Evolutionary conservation across 371 early-diverging fungal species (phyloP), one percentile per base, ranked within the genome.

Genomic region (Mucor plumbeus): DNA sequence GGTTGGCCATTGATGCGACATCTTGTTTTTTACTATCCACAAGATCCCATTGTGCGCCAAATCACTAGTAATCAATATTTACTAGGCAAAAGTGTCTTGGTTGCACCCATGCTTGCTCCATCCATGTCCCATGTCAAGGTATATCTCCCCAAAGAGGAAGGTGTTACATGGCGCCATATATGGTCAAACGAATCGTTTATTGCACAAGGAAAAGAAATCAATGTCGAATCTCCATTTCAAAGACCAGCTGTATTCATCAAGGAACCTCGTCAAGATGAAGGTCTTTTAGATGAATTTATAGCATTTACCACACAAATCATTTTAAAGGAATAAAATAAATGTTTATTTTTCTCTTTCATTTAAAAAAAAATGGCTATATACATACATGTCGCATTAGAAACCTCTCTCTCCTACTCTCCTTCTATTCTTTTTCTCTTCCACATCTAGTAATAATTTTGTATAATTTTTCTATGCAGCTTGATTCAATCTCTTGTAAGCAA

Each of bases 401-500:
- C 36, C 38, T 60, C 15, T 15, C 47, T 3, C 4, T 13, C 21
- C 35, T 5, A 26, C 11, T 53, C 10, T 53, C 13, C 35, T 7
- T 59, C 19, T 31, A n/a, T 59, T 60, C 31, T 60, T 33, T n/a
- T 19, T 61, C 4, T 35, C 5, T 35, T 8, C n/a, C 19, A 3
- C 26, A 50, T 50, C 26, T 50, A 26, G 26, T 26, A 3, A 26
- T 11, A 19, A 50, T 11, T 8, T 11, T 21, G 26, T 50, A 50
- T 50, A 50, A 1, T 31, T 1, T 60, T 26, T 57, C 54, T 65
- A 65, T 17, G 41, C 48, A 35, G 8, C 17, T 38, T 55, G 43
- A 38, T 39, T 55, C 39, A 53, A 58, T 56, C 65, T 71, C 59
- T 68, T 78, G 79, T 95, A 95, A 60, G 87, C 75, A 61, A 90